phyloP scores from a whole-genome alignment of 2,329 filamentous ascomycete species.

The Ambrosiella cleistominuta region DNA sequence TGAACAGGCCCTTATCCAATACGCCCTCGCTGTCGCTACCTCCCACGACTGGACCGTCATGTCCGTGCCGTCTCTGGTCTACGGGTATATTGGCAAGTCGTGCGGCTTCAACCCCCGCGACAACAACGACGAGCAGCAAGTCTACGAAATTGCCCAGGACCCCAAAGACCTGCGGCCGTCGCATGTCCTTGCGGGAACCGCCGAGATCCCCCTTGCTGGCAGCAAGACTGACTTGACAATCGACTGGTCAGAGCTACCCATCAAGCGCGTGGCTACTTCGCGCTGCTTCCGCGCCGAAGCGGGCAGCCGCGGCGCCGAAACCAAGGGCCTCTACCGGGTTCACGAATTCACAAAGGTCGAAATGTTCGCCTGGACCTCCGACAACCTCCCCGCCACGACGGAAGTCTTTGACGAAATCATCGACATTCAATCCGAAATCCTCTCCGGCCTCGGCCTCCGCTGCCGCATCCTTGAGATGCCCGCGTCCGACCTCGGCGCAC shows the following conservation, averaged over 20 bases:
- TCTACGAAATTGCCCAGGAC: conserved; percentile 46
- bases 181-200: conserved; percentile 67
- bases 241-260: conserved; percentile 46
- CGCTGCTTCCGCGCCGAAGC: conserved; percentile 95
- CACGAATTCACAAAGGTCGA: conserved; percentile 99
- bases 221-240: conserved; percentile 66
- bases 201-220: conserved; percentile 84
- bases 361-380: conserved; percentile 82
- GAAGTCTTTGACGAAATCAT: conserved; percentile 71
- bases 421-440: conserved; percentile 68
- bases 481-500: conserved; percentile 69
- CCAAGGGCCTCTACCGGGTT: conserved; percentile 87
- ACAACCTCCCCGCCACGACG: conserved; percentile 22
- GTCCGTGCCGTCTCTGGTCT: conserved; percentile 76
- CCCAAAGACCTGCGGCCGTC: conserved; percentile 38
- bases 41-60: conserved; percentile 63
- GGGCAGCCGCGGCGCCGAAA: conserved; percentile 72
- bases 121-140: conserved; percentile 75
- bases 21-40: conserved; percentile 57
- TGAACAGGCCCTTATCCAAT: conserved; percentile 86
- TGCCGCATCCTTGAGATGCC: conserved; percentile 92
- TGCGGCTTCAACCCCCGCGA: conserved; percentile 93
- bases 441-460: conserved; percentile 58
- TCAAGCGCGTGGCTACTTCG: conserved; percentile 68
- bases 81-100: conserved; percentile 73